Evolutionary conservation across 2,329 filamentous ascomycete species (phyloP).

Genomic region (Colletotrichum paranaense): DNA sequence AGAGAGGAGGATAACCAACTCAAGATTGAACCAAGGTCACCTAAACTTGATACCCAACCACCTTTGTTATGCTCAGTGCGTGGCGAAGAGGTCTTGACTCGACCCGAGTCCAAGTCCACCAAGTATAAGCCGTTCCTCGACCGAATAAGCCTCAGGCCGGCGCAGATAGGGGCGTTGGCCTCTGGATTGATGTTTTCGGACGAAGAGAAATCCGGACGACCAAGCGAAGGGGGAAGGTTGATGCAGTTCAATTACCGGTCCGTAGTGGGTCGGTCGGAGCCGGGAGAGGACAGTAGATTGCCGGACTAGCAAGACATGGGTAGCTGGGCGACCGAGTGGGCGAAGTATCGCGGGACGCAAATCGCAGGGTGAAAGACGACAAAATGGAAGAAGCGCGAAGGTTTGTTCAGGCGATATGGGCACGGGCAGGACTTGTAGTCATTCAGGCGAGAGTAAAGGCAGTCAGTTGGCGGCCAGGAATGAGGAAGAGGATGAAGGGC

Average conservation of each 20-base stretch:
- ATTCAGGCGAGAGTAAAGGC: background rate
- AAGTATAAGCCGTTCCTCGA: background rate
- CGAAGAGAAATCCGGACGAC: constrained; percentile 4
- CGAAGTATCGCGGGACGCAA: background rate
- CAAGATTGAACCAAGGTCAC: background rate
- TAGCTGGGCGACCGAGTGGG: constrained; percentile 7
- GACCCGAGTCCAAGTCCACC: background rate
- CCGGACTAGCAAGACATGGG: constrained; percentile 13
- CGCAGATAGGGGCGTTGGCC: background rate
- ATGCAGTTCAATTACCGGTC: constrained; percentile 16
- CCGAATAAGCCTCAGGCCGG: background rate
- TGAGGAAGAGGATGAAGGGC: background rate
- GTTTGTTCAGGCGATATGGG: constrained; percentile 18
- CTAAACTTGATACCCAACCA: background rate
- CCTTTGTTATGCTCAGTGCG: background rate
- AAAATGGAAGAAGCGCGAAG: constrained; percentile 25
- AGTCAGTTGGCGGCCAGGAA: background rate
- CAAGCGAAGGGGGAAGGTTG: background rate
- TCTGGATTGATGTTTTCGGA: background rate
- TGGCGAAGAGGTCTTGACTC: background rate
- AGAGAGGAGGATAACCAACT: constrained; percentile 9
- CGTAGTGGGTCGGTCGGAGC: constrained; percentile 32
- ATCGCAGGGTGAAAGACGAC: background rate
- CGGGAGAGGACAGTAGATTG: constrained; percentile 6
- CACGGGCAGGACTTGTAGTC: constrained; percentile 15